Base-by-base conservation (phyloP, 768 basidiomycete species). In the Amanita molliuscula region DNA sequence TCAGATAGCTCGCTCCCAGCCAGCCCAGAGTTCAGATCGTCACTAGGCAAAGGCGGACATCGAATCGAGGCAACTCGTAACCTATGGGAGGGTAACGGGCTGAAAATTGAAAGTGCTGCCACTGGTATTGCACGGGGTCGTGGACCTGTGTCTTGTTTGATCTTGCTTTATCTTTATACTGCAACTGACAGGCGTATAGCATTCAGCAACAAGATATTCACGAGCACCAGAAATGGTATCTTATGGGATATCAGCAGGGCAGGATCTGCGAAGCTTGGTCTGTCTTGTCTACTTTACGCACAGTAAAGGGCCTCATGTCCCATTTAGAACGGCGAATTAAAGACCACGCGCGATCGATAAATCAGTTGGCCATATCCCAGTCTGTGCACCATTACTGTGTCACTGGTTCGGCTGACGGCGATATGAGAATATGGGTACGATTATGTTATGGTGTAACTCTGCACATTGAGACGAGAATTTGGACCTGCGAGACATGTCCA, bases 71-170 rank as follows among this genome's bases (percentile, higher is more conserved):
- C 74, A 6, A 82, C 83, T 8, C 76, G 81, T 43, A 89, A 89
- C 59, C 67, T 86, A 41, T 90, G 88, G 88, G 82, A 80, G 7
- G 78, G 79, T 0, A 86, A 79, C 48, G 84, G 84, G 0, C 66
- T 90, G 49, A 89, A 88, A 65, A 78, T 84, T 16, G 87, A 89
- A 48, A 82, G 83, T 58, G 76, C 82, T 0, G 81, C 76, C 56
- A 90, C 87, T 0, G 87, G 87, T 58, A 81, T 89, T 16, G 82
- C 78, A n/a, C 89, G 88, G 88, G 82, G 81, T 21, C 72, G 73
- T 56, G 83, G 81, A 47, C 63, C 84, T 84, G 52, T 50, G 78
- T 69, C 11, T 7, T 38, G 0, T 21, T 11, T 21, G 7, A 8
- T 21, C 33, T 23, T 50, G 47, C 31, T 35, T 23, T n/a, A n/a